A percentile compares a stretch with the other conserved stretches of the same genome.
These are phyloP conservation scores for Teunomyces lycoperdinae DNA, from an alignment of 805 yeast species.

Conservation along the genomic window DNA sequence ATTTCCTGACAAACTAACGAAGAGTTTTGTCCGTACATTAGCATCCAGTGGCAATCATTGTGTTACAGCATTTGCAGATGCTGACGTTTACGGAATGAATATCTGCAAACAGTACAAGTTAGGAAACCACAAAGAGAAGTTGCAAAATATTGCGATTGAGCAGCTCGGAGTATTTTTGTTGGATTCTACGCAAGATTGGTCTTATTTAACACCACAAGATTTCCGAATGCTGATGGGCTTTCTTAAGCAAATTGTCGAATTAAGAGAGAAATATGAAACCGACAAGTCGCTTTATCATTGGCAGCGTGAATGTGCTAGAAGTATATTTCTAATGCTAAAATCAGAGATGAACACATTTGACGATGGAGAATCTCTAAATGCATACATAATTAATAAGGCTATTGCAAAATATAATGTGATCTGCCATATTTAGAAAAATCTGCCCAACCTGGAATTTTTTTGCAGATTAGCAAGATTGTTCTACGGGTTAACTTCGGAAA, in stretches of 20 bases:
- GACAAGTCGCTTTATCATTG: conserved; percentile 8
- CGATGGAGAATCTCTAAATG: neutral
- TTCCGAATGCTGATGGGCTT: conserved; percentile 15
- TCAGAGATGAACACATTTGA: conserved; percentile 52
- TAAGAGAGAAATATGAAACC: neutral
- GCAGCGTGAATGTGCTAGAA: conserved; percentile 53
- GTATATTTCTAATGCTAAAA: conserved; percentile 48
- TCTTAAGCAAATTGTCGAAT: conserved; percentile 5
- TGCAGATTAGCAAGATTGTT: neutral
- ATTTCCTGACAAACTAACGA: conserved; percentile 59
- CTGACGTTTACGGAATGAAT: conserved; percentile 62
- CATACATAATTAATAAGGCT: neutral
- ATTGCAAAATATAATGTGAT: conserved; percentile 4
- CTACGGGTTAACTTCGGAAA: neutral
- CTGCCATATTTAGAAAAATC: neutral
- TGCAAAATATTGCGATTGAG: conserved; percentile 10
- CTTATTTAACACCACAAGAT: conserved; percentile 20
- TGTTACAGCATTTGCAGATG: conserved; percentile 52
- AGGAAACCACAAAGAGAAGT: neutral
- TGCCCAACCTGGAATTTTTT: neutral
- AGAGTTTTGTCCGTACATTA: conserved; percentile 34
- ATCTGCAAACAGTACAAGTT: conserved; percentile 41
- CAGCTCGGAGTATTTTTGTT: conserved; percentile 43
- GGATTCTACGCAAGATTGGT: conserved; percentile 29
- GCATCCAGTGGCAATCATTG: conserved; percentile 29